These are phyloP conservation scores for Cicer arietinum DNA, from an alignment of 306 rosid genomes.

Conservation along the genomic window DNA sequence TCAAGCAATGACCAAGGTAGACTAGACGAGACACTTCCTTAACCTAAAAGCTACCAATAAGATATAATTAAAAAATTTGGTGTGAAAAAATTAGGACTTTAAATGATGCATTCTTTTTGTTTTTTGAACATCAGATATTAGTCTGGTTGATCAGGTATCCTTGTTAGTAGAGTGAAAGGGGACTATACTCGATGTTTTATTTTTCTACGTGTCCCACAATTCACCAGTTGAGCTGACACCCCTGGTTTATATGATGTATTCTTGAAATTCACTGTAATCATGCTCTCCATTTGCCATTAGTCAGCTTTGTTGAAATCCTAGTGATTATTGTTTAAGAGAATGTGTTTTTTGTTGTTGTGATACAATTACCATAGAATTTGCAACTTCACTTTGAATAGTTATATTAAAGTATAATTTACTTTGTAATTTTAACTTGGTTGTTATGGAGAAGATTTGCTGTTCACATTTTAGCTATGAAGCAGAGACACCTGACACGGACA, in stretches of 20 bases:
- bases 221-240: not conserved
- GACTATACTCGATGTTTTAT: too few species aligned
- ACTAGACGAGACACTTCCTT: too few species aligned
- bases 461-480: not conserved
- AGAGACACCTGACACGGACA: too few species aligned
- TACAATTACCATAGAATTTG: not conserved
- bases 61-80: not conserved
- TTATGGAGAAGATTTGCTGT: slow-evolving; percentile 1
- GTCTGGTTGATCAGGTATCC: not conserved
- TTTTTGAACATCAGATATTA: not conserved
- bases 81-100: not conserved
- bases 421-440: slow-evolving; percentile 10
- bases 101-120: not conserved
- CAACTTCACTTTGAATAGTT: slow-evolving; percentile 15
- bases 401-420: slow-evolving; percentile 11
- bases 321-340: not conserved
- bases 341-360: slow-evolving; percentile 36
- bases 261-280: slow-evolving; percentile 19
- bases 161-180: not conserved
- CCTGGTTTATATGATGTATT: not conserved
- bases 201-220: not conserved
- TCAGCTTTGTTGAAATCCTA: slow-evolving; percentile 11
- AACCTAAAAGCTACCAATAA: too few species aligned
- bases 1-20: too few species aligned
- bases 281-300: slow-evolving; percentile 27